Percentiles rank a stretch among this genome's conserved stretches.
These are phyloP conservation scores for Paramecium bursaria DNA, from an alignment of 73 alveolate species.

Conservation along the genomic window DNA sequence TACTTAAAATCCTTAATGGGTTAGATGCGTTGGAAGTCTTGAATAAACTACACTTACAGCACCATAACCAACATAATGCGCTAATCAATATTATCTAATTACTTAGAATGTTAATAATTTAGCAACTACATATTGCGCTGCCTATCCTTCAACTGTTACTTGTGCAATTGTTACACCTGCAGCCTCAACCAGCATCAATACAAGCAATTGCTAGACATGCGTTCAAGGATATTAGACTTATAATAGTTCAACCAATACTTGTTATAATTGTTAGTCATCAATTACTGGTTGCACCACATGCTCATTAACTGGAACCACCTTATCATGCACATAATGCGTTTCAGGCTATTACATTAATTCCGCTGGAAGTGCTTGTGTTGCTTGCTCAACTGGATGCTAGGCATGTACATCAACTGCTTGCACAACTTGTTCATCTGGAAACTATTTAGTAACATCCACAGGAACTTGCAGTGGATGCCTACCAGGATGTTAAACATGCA, in stretches of 20 bases:
- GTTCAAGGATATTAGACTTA: not conserved
- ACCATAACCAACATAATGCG: conserved; percentile 38
- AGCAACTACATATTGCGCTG: too few relatives aligned
- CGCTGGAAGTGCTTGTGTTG: not conserved
- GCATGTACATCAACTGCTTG: conserved; percentile 5
- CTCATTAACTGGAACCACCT: too few relatives aligned
- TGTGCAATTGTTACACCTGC: not conserved
- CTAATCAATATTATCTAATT: not conserved
- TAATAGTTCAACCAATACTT: too few relatives aligned
- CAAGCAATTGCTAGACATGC: conserved; percentile 18
- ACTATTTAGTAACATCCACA: not conserved
- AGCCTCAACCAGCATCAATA: not conserved
- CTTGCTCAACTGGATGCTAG: not conserved
- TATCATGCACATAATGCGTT: too few relatives aligned
- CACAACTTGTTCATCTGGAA: conserved; percentile 1
- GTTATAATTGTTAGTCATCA: too few relatives aligned
- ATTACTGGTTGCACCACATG: too few relatives aligned
- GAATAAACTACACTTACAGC: conserved; percentile 1
- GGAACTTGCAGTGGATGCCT: conserved; percentile 9
- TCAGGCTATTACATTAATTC: too few relatives aligned
- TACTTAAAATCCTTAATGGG: conserved; percentile 29
- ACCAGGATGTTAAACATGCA: not conserved
- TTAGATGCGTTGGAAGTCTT: conserved; percentile 21
- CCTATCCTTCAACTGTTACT: too few relatives aligned
- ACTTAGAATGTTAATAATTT: too few relatives aligned